A percentile compares a stretch with the other conserved stretches of the same genome.
These are phyloP conservation scores for Cyclotella kingstonii DNA, from an alignment of 108 stramenopile genomes.

Conservation along the genomic window DNA sequence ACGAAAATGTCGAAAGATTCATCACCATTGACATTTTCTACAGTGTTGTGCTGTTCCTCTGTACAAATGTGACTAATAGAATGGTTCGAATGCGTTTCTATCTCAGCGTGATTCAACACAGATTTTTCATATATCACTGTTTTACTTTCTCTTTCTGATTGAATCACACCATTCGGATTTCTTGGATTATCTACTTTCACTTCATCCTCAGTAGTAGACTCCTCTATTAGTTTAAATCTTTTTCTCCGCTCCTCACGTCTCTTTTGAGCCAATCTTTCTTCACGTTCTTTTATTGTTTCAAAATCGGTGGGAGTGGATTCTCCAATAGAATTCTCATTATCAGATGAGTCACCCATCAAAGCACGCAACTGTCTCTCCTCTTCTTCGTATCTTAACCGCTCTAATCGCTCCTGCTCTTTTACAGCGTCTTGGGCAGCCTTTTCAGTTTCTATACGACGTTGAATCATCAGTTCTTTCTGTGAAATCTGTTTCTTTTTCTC, in stretches of 20 bases:
- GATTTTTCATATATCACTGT: background rate
- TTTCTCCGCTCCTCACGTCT: conserved; percentile 38
- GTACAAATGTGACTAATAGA: background rate
- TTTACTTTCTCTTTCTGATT: conserved; percentile 20
- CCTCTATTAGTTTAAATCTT: conserved; percentile 15
- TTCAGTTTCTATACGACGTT: conserved; percentile 13
- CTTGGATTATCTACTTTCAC: conserved; percentile 28
- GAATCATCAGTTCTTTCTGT: background rate
- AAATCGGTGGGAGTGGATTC: conserved; percentile 18
- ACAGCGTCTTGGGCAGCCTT: conserved; percentile 11
- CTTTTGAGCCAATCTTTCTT: conserved; percentile 44
- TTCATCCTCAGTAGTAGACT: background rate
- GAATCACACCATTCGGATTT: conserved; percentile 34
- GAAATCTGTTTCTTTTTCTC: background rate
- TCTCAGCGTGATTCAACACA: background rate
- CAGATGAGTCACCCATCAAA: conserved; percentile 21
- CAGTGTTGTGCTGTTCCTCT: background rate
- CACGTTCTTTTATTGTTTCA: conserved; percentile 49
- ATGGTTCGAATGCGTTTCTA: background rate
- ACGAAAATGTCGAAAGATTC: conserved; percentile 56
- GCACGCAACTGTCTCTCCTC: conserved; percentile 39
- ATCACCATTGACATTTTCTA: conserved; percentile 8
- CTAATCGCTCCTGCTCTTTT: conserved; percentile 23
- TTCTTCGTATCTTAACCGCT: conserved; percentile 29
- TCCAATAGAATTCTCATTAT: conserved; percentile 5